These are phyloP conservation scores for Flammula alnicola DNA, from an alignment of 1,284 basidiomycete genomes.

Conservation along the genomic window DNA sequence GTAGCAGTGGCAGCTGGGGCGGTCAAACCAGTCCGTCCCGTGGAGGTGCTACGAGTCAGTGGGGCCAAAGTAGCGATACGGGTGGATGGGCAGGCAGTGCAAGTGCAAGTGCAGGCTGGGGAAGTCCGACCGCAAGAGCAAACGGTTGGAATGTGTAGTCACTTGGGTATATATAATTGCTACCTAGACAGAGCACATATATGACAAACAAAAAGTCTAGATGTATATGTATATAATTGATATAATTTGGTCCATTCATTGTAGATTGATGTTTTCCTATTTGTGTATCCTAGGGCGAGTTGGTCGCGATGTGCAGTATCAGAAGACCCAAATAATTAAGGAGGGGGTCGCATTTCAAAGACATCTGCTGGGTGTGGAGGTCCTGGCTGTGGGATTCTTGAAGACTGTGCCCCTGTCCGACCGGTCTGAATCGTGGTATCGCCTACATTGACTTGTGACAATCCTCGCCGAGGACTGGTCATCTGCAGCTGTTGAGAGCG, in stretches of 20 bases:
- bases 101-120: conserved; percentile 41
- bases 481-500: conserved; percentile 36
- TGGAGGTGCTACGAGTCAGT: conserved; percentile 31
- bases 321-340: conserved; percentile 19
- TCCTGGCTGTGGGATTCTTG: conserved; percentile 17
- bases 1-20: conserved; percentile 34
- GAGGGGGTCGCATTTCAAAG: conserved; percentile 38
- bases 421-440: conserved; percentile 17
- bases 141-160: conserved; percentile 61
- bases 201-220: conserved; percentile 1
- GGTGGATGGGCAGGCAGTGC: conserved; percentile 31
- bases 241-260: conserved; percentile 1
- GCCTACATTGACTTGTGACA: conserved; percentile 26
- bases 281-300: no score
- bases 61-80: conserved; percentile 29
- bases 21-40: conserved; percentile 39
- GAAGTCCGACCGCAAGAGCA: conserved; percentile 46
- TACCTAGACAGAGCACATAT: background rate
- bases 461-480: conserved; percentile 37
- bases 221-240: conserved; percentile 6
- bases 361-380: conserved; percentile 27
- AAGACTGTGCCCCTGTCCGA: conserved; percentile 13
- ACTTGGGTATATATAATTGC: background rate
- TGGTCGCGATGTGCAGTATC: no score
- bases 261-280: no score